Percentiles rank a stretch among this genome's conserved stretches.
Evolutionary conservation across 2,329 filamentous ascomycete species (phyloP).

Genomic region (Rhexocercosporidium sp.): DNA sequence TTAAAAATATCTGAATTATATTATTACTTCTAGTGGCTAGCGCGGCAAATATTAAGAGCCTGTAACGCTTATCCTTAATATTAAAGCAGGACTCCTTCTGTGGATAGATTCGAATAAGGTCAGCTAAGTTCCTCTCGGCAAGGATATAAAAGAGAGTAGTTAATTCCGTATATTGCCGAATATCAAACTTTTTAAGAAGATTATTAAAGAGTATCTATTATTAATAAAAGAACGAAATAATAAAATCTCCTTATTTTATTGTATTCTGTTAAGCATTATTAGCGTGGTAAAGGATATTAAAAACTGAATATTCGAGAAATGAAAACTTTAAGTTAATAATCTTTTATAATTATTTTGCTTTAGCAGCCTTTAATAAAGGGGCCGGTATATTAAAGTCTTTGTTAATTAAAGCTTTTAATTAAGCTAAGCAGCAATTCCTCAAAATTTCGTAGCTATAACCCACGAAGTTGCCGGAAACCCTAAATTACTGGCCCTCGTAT

Average conservation of each 20-base stretch:
- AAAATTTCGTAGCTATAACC: conserved; percentile 35
- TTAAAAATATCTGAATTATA: conserved; percentile 36
- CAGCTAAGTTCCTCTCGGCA: conserved; percentile 40
- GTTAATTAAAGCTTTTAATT: conserved; percentile 26
- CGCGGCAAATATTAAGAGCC: conserved; percentile 44
- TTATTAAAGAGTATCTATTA: conserved; percentile 36
- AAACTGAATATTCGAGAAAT: conserved; percentile 53
- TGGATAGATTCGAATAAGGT: conserved; percentile 39
- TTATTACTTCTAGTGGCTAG: conserved; percentile 37
- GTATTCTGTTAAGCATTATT: conserved; percentile 43
- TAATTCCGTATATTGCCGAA: conserved; percentile 35
- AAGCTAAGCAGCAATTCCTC: conserved; percentile 34
- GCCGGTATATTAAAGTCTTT: conserved; percentile 7
- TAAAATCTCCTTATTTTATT: conserved; percentile 43
- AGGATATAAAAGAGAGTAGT: conserved; percentile 45
- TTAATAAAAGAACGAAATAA: conserved; percentile 27
- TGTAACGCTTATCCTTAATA: conserved; percentile 41
- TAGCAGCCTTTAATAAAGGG: conserved; percentile 8
- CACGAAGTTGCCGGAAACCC: conserved; percentile 27
- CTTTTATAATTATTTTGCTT: conserved; percentile 32
- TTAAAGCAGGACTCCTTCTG: conserved; percentile 31
- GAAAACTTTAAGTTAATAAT: conserved; percentile 41
- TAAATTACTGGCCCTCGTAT: conserved; percentile 32
- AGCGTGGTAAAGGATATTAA: conserved; percentile 50
- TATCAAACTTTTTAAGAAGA: conserved; percentile 38